Conservation (phyloP, 139 green algal genomes). For the Picochlorum sp. region DNA sequence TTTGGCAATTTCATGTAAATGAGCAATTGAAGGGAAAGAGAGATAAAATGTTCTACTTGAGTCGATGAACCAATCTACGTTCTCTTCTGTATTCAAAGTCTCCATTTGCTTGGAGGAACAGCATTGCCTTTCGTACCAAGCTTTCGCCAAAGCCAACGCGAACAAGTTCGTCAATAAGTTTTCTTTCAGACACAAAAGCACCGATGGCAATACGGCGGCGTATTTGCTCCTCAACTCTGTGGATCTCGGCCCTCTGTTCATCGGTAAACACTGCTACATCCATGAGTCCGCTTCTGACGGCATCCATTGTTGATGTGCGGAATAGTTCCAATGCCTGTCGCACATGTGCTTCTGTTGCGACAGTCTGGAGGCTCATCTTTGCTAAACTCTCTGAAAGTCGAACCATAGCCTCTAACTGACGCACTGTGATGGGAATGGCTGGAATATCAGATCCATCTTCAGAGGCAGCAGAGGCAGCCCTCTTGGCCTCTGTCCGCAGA, state of each 20-base stretch:
- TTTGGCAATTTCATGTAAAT: conserved; percentile 1
- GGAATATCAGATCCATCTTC: conserved; percentile 45
- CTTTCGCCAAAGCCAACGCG: conserved; percentile 39
- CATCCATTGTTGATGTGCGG: conserved; percentile 68
- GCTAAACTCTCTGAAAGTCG: conserved; percentile 87
- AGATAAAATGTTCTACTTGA: conserved; percentile 13
- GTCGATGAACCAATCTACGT: conserved; percentile 34
- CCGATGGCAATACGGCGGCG: conserved; percentile 63
- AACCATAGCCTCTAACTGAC: conserved; percentile 95
- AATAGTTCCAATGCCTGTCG: conserved; percentile 78
- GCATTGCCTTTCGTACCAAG: conserved; percentile 37
- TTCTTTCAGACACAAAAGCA: conserved; percentile 47
- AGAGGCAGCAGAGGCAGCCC: conserved; percentile 14
- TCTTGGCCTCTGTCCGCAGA: conserved; percentile 65
- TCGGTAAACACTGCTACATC: conserved; percentile 56
- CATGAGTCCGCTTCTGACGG: conserved; percentile 53
- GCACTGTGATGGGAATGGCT: conserved; percentile 88
- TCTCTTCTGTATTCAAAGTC: conserved; percentile 46
- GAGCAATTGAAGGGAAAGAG: not conserved
- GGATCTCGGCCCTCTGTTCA: conserved; percentile 62
- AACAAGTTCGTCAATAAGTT: conserved; percentile 49
- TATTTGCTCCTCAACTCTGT: conserved; percentile 64
- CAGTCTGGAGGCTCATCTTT: conserved; percentile 74
- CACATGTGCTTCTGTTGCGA: conserved; percentile 67
- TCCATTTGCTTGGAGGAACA: conserved; percentile 31